These are phyloP conservation scores for Pythium plurisporium DNA, from an alignment of 352 stramenopile genomes.

Conservation along the genomic window DNA sequence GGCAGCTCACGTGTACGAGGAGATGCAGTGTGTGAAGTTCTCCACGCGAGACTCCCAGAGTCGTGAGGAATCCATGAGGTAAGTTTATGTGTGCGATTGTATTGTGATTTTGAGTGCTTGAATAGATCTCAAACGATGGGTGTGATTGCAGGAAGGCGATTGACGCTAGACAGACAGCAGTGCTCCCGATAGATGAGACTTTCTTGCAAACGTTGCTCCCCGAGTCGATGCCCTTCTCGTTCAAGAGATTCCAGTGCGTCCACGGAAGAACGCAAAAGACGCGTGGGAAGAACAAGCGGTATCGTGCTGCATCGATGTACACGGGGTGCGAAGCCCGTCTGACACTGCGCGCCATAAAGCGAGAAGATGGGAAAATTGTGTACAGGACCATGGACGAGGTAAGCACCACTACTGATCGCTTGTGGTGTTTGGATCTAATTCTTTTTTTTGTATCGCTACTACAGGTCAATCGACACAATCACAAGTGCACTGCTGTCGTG, in stretches of 20 bases:
- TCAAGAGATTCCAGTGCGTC: not conserved
- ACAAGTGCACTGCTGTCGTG: not conserved
- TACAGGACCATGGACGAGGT: not conserved
- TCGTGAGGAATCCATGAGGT: not conserved
- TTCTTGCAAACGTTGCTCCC: not conserved
- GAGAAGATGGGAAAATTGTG: not conserved
- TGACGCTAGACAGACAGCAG: no score
- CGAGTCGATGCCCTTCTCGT: not conserved
- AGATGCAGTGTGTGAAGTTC: not conserved
- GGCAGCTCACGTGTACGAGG: no score
- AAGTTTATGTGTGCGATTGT: not conserved
- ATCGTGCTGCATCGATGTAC: not conserved
- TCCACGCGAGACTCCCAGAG: not conserved
- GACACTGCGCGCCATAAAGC: not conserved
- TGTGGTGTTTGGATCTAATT: not conserved
- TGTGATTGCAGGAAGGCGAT: not conserved
- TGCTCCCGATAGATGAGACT: no score
- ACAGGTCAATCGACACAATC: not conserved
- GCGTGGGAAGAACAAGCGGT: not conserved
- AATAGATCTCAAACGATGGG: not conserved
- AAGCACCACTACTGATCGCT: not conserved
- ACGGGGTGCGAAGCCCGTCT: not conserved
- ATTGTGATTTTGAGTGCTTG: no score
- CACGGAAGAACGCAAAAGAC: not conserved
- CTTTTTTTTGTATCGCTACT: not conserved